Conservation (phyloP, 2,329 filamentous ascomycete genomes). For the Phaeophleospora eucalypticola region DNA sequence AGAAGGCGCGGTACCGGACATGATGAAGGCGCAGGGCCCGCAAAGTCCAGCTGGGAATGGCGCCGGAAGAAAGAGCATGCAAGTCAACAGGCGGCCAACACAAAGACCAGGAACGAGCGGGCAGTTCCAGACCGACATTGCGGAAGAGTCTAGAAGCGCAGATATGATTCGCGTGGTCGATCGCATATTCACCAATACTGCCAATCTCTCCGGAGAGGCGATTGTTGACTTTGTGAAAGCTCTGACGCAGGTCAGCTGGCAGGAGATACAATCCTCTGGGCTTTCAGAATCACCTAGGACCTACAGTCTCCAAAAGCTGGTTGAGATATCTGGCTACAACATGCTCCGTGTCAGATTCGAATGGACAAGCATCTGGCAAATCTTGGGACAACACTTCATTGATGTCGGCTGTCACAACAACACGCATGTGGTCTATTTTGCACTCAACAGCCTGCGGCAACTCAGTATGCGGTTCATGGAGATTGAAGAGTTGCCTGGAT, state of each 20-base stretch:
- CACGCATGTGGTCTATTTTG: conserved; percentile 95
- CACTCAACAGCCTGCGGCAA: conserved; percentile 89
- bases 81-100: conserved; percentile 53
- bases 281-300: conserved; percentile 93
- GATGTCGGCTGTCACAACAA: conserved; percentile 95
- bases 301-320: conserved; percentile 95
- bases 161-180: conserved; percentile 92
- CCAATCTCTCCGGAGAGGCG: conserved; percentile 84
- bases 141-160: conserved; percentile 84
- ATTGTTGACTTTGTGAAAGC: conserved; percentile 94
- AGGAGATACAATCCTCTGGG: conserved; percentile 95
- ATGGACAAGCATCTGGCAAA: conserved; percentile 96
- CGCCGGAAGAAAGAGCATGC: conserved; percentile 41
- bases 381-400: conserved; percentile 98
- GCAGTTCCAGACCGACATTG: conserved; percentile 69
- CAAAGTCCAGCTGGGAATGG: conserved; percentile 16
- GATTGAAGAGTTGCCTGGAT: conserved; percentile 92
- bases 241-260: conserved; percentile 94
- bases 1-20: conserved; percentile 85
- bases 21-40: conserved; percentile 61
- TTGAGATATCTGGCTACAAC: conserved; percentile 99
- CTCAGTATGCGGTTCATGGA: conserved; percentile 99
- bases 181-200: conserved; percentile 93
- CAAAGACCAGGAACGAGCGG: conserved; percentile 39
- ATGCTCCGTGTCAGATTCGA: conserved; percentile 98